A percentile compares a stretch with the other conserved stretches of the same genome.
These are phyloP conservation scores for Drosera spatulata DNA, from an alignment of 179 eudicot species.

Conservation along the genomic window DNA sequence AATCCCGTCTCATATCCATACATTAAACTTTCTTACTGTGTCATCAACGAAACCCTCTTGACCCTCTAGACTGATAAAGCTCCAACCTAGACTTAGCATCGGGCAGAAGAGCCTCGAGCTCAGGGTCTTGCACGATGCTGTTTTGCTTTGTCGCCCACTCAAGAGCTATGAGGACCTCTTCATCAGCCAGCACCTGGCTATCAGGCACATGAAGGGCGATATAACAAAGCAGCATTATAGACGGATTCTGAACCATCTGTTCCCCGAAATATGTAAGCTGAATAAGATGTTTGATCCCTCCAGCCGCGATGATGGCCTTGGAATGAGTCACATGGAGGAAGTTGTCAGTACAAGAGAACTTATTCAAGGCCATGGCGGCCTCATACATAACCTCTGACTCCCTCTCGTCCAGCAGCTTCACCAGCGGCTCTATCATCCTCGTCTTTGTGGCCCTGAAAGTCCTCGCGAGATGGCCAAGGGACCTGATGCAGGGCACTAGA, in stretches of 20 bases:
- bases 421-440: constrained; percentile 32
- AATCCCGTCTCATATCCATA: too few species aligned
- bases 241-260: constrained; percentile 21
- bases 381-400: constrained; percentile 33
- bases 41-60: constrained; percentile 21
- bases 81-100: constrained; percentile 41
- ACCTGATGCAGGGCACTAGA: constrained; percentile 27
- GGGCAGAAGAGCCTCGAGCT: constrained; percentile 20
- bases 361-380: constrained; percentile 23
- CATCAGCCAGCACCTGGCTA: constrained; percentile 32
- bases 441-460: constrained; percentile 51
- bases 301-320: constrained; percentile 29
- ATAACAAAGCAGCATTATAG: constrained; percentile 30
- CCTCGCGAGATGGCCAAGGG: constrained; percentile 43
- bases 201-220: constrained; percentile 39
- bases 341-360: constrained; percentile 39
- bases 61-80: constrained; percentile 39
- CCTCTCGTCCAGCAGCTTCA: constrained; percentile 33
- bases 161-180: constrained; percentile 29
- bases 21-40: too few species aligned
- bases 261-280: constrained; percentile 46
- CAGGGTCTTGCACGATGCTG: constrained; percentile 20
- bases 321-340: constrained; percentile 28
- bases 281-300: constrained; percentile 37
- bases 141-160: constrained; percentile 52